These are phyloP conservation scores for Skeletonema potamos DNA, from an alignment of 108 stramenopile species.

Conservation along the genomic window DNA sequence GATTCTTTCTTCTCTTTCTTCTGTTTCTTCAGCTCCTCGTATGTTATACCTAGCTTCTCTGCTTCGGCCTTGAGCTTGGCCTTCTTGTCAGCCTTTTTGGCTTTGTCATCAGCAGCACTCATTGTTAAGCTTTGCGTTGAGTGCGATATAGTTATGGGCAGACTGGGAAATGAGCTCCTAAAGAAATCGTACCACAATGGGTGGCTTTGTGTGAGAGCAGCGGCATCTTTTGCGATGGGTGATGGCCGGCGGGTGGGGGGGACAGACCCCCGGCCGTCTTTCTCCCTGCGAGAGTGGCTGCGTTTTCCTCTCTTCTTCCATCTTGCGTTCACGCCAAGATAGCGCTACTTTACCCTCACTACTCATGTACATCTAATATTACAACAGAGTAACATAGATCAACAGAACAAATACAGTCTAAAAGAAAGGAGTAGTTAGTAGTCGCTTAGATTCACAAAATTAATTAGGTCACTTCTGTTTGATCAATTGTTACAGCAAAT, in stretches of 20 bases:
- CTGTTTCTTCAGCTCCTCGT: constrained; percentile 64
- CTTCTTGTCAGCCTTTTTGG: constrained; percentile 60
- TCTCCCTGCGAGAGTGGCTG: too few species aligned
- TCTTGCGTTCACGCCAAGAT: too few species aligned
- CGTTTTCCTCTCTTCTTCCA: too few species aligned
- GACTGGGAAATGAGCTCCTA: neutral
- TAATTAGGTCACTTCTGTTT: constrained; percentile 15
- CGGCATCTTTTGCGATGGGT: neutral
- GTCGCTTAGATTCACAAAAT: neutral
- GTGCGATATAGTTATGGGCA: neutral
- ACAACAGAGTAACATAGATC: too few species aligned
- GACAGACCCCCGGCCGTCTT: neutral
- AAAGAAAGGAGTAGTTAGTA: too few species aligned
- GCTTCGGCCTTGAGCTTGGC: constrained; percentile 75
- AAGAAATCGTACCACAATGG: neutral
- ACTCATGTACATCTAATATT: too few species aligned
- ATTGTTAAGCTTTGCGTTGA: constrained; percentile 5
- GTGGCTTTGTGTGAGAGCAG: neutral
- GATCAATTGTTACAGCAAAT: constrained; percentile 61
- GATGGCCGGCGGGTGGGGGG: neutral
- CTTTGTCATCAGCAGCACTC: constrained; percentile 54
- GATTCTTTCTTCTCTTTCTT: constrained; percentile 53
- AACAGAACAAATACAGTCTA: too few species aligned
- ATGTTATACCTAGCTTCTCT: constrained; percentile 65
- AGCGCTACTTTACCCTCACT: too few species aligned